A percentile compares a stretch with the other conserved stretches of the same genome.
These are phyloP conservation scores for Candida ponderosae DNA, from an alignment of 805 yeast species.

Conservation along the genomic window DNA sequence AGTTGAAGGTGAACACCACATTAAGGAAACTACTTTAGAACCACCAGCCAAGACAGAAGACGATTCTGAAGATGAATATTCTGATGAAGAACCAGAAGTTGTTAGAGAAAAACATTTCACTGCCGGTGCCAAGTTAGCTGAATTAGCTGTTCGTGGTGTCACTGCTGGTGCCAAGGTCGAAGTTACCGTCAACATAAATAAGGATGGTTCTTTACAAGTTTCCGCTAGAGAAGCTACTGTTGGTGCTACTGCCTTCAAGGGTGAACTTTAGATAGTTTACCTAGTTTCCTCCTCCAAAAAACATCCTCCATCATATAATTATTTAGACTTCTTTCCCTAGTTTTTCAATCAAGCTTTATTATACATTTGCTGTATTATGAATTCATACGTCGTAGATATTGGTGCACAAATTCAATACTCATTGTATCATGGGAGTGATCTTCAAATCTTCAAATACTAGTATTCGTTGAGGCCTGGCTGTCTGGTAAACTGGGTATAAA, in stretches of 20 bases:
- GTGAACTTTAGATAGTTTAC: no score
- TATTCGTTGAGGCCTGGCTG: no score
- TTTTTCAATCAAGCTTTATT: no score
- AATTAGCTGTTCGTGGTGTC: constrained; percentile 66
- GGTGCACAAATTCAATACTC: no score
- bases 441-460: no score
- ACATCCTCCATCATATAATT: no score
- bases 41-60: constrained; percentile 45
- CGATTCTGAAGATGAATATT: constrained; percentile 43
- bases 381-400: no score
- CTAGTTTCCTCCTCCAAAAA: no score
- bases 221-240: constrained; percentile 58
- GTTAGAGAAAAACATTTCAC: constrained; percentile 65
- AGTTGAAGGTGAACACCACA: constrained; percentile 77
- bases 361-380: no score
- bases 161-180: constrained; percentile 61
- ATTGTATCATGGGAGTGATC: no score
- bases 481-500: no score
- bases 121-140: constrained; percentile 70
- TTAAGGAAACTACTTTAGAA: constrained; percentile 77
- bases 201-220: constrained; percentile 51
- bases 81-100: constrained; percentile 88
- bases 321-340: no score
- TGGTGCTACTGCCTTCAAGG: constrained; percentile 49
- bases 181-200: constrained; percentile 44